Percentiles rank a stretch among this genome's conserved stretches.
phyloP scores from a whole-genome alignment of 2,329 filamentous ascomycete genomes.

The Chaetoscypha palmicola region DNA sequence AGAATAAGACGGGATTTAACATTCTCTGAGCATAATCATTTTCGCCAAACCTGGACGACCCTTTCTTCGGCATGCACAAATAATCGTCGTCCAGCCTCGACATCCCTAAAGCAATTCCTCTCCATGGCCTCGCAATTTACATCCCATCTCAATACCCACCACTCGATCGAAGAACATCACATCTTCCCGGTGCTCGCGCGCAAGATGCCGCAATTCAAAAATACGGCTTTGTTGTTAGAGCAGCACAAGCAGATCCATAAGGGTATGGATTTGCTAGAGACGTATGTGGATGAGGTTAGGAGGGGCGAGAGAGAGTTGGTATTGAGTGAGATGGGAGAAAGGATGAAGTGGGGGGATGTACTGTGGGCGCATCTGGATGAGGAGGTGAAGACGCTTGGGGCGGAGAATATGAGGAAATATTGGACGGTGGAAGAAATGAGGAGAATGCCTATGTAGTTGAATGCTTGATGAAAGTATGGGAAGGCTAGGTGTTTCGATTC shows the following conservation, averaged over 20 bases:
- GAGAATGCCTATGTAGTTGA: conserved; percentile 56
- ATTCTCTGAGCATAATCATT: conserved; percentile 59
- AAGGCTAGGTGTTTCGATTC: no score
- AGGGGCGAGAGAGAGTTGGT: conserved; percentile 55
- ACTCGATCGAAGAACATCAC: conserved; percentile 74
- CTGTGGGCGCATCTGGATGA: conserved; percentile 79
- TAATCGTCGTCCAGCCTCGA: conserved; percentile 51
- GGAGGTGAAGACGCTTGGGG: conserved; percentile 70
- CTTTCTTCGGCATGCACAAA: conserved; percentile 59
- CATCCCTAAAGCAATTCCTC: conserved; percentile 65
- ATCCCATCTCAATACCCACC: conserved; percentile 65
- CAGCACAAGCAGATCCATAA: conserved; percentile 76
- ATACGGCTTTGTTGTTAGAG: conserved; percentile 55
- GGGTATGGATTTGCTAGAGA: conserved; percentile 61
- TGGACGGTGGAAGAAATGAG: conserved; percentile 73
- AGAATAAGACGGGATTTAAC: neutral
- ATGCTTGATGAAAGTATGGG: no score
- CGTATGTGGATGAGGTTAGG: conserved; percentile 57
- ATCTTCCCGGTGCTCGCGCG: conserved; percentile 72
- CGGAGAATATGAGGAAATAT: conserved; percentile 81
- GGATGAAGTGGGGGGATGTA: conserved; percentile 73
- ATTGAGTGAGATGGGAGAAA: conserved; percentile 52
- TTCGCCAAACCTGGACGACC: conserved; percentile 65
- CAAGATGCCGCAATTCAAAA: conserved; percentile 71
- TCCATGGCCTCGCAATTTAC: conserved; percentile 61